Evolutionary conservation across 2,329 filamentous ascomycete species (phyloP), one percentile per base, ranked within the genome.

Genomic region (Hirsutella rhossiliensis): DNA sequence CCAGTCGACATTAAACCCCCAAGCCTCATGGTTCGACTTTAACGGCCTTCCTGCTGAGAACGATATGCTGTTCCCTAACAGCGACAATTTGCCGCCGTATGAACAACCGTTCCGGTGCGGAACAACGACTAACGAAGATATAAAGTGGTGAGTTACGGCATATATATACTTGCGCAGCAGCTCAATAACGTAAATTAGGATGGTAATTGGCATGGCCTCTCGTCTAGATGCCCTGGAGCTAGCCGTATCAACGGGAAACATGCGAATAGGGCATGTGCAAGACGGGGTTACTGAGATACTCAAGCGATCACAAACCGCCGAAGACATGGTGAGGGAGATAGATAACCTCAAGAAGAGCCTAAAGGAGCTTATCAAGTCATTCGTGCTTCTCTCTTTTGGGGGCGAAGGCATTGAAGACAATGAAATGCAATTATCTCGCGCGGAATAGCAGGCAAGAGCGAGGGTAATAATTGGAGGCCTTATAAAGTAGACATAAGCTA

Each of bases 331-430:
- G 12, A 18, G 12, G n/a, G 29, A 32, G 12, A 42, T 46, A 11
- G 30, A 39, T 38, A 23, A 43, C 8, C 43, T 48, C 11, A 45
- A 32, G 31, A 23, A 43, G 20, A 41, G 29, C 23, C 23, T 48
- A 6, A 45, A 45, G 19, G 44, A 38, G 13, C 43, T 48, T 29
- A 11, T 43, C 19, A 30, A 40, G 20, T 36, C 39, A 17, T 40
- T 48, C n/a, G 28, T 48, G 13, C 38, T 32, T 13, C 34, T 42
- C 20, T 17, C 37, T 23, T 34, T 48, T 15, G 39, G 40, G 20
- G 38, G 31, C n/a, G 29, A 38, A n/a, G 32, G 34, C 18, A 17
- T 15, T 18, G 28, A 20, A n/a, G 29, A n/a, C n/a, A n/a, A n/a
- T n/a, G n/a, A n/a, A n/a, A n/a, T n/a, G n/a, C n/a, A n/a, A n/a